Evolutionary conservation across 352 stramenopile species (phyloP), one percentile per base, ranked within the genome.

Genomic region (Globisporangium alternatum): DNA sequence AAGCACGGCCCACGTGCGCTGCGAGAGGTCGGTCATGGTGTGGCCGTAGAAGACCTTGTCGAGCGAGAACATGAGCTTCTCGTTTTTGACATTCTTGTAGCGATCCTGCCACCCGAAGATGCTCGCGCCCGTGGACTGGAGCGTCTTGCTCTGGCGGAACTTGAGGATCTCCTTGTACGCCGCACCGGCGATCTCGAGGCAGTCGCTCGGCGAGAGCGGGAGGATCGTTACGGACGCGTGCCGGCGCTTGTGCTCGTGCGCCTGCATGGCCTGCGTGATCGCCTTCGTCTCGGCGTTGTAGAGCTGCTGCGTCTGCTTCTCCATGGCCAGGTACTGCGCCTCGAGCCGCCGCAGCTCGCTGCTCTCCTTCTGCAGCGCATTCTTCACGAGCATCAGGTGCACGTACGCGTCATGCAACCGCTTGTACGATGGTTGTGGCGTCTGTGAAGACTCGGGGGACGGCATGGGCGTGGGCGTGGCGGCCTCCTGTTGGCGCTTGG

Each of bases 91-190:
- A 17, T 22, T 45, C 25, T 73, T 64, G 62, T 87, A 82, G 8
- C 70, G 75, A 49, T 91, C 82, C 54, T 75, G 70, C 82, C 82
- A 91, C n/a, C 82, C 82, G 45, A 91, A 71, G 22, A 91, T 71
- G 35, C 71, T 86, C 28, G 72, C 80, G 10, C 80, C 82, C 0
- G 80, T 89, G 1, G 80, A 83, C 56, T 76, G 76, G 6, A 74
- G 72, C 9, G 39, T 35, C 17, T 83, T 69, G 57, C 69, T 86
- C 60, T 78, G 70, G 13, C 79, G 78, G 63, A 90, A 91, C 15
- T 64, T 60, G 43, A 74, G 74, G 48, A 90, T 81, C 60, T 83
- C 71, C 13, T 65, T 28, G 55, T 85, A 86, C 8, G 80, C 78
- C 7, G 44, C 56, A 28, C 69, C 60, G 12, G 77, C 80, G 55